A percentile compares a stretch with the other conserved stretches of the same genome.
These are phyloP conservation scores for Phytophthora aleatoria DNA, from an alignment of 352 stramenopile genomes.

Conservation along the genomic window DNA sequence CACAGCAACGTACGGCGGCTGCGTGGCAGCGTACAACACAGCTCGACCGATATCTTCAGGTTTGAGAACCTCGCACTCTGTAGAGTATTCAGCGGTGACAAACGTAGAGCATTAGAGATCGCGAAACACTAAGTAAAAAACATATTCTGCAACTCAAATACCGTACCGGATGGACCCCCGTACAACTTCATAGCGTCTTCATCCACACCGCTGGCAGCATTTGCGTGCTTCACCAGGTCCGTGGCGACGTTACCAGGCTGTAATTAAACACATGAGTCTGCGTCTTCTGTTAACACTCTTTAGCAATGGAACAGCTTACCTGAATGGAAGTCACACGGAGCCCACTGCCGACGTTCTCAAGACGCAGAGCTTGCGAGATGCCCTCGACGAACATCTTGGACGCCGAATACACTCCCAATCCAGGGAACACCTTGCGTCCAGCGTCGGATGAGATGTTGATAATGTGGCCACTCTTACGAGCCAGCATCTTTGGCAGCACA, in stretches of 20 bases:
- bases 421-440: slow-evolving; percentile 80
- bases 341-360: slow-evolving; percentile 87
- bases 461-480: slow-evolving; percentile 78
- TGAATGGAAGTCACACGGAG: slow-evolving; percentile 90
- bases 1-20: slow-evolving; percentile 86
- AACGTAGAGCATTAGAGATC: slow-evolving; percentile 24
- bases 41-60: slow-evolving; percentile 84
- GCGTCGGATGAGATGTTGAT: slow-evolving; percentile 90
- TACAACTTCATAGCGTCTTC: slow-evolving; percentile 81
- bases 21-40: slow-evolving; percentile 88
- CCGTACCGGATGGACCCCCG: slow-evolving; percentile 51
- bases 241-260: slow-evolving; percentile 91
- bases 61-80: slow-evolving; percentile 81
- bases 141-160: slow-evolving; percentile 6
- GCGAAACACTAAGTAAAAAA: slow-evolving; percentile 17
- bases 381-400: slow-evolving; percentile 94
- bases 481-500: slow-evolving; percentile 76
- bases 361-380: slow-evolving; percentile 81
- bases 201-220: slow-evolving; percentile 67
- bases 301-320: slow-evolving; percentile 14
- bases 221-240: slow-evolving; percentile 89
- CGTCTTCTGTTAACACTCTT: neutral
- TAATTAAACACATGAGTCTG: slow-evolving; percentile 7
- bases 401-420: slow-evolving; percentile 88
- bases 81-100: slow-evolving; percentile 22